phyloP scores from a whole-genome alignment of 768 basidiomycete species.

The Pisolithus marmoratus region DNA sequence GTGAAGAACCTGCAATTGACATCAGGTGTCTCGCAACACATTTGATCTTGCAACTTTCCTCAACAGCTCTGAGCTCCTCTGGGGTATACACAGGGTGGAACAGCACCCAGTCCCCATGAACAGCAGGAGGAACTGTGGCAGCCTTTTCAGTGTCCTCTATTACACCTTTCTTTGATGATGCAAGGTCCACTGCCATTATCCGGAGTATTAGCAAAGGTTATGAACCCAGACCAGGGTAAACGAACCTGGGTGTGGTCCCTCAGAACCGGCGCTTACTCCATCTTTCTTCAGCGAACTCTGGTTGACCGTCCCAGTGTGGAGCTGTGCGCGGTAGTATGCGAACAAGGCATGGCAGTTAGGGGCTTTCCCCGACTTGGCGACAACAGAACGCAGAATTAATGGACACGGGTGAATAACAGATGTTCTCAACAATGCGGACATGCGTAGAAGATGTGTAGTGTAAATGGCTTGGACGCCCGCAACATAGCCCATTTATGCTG shows the following conservation, averaged over 20 bases:
- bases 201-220: neutral
- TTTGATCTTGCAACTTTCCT: conserved; percentile 36
- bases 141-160: conserved; percentile 33
- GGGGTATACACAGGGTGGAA: conserved; percentile 88
- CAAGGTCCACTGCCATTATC: conserved; percentile 21
- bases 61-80: conserved; percentile 66
- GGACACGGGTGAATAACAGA: conserved; percentile 7
- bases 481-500: conserved; percentile 16
- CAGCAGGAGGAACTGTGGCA: conserved; percentile 49
- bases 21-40: neutral
- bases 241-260: conserved; percentile 33
- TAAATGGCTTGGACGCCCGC: neutral
- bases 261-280: conserved; percentile 23
- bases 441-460: neutral
- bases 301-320: conserved; percentile 22
- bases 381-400: conserved; percentile 6
- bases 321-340: conserved; percentile 4
- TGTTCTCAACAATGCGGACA: conserved; percentile 4
- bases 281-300: conserved; percentile 19
- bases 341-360: conserved; percentile 3
- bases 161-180: conserved; percentile 11
- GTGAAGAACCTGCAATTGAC: conserved; percentile 55
- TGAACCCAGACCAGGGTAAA: neutral
- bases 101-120: conserved; percentile 82
- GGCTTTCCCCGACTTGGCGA: conserved; percentile 4